phyloP scores from a whole-genome alignment of 1,139 yeast genomes.

The Scheffersomyces cryptocercus region DNA sequence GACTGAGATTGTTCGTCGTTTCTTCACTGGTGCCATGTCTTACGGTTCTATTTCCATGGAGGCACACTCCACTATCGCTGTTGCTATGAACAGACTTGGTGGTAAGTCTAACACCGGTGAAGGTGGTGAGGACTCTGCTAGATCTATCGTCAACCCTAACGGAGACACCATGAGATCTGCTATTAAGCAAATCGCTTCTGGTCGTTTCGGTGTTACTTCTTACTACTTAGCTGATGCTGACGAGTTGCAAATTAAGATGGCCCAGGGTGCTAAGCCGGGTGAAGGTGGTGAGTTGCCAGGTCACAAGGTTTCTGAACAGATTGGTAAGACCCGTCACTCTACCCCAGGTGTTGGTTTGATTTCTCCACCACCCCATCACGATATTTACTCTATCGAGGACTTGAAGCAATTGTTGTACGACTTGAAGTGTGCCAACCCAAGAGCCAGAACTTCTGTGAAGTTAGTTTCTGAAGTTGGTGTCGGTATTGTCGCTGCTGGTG shows the following conservation, averaged over 20 bases:
- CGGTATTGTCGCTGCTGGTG: conserved; percentile 98
- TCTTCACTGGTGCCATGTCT: conserved; percentile 99
- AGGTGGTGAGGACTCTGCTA: conserved; percentile 98
- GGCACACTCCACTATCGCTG: conserved; percentile 95
- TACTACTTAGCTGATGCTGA: conserved; percentile 94
- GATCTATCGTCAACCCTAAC: conserved; percentile 74
- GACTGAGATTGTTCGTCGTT: conserved; percentile 97
- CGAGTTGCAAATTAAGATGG: conserved; percentile 97
- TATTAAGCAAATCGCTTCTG: conserved; percentile 96
- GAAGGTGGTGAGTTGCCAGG: conserved; percentile 99
- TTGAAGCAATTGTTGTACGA: conserved; percentile 95
- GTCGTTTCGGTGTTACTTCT: conserved; percentile 97
- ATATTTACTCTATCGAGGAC: conserved; percentile 96
- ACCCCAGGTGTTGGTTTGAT: conserved; percentile 96
- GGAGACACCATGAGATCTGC: conserved; percentile 99
- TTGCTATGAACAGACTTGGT: conserved; percentile 97
- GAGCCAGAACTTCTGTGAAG: conserved; percentile 95
- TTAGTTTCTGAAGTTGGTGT: conserved; percentile 98
- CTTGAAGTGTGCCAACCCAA: conserved; percentile 93
- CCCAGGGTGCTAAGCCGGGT: conserved; percentile 99
- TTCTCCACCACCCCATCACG: conserved; percentile 99
- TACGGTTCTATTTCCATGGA: conserved; percentile 99
- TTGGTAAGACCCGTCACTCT: conserved; percentile 95
- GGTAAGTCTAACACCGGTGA: conserved; percentile 99
- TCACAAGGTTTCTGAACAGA: conserved; percentile 81